Conservation (phyloP, 768 basidiomycete genomes). For the Sarcodon aspratus region DNA sequence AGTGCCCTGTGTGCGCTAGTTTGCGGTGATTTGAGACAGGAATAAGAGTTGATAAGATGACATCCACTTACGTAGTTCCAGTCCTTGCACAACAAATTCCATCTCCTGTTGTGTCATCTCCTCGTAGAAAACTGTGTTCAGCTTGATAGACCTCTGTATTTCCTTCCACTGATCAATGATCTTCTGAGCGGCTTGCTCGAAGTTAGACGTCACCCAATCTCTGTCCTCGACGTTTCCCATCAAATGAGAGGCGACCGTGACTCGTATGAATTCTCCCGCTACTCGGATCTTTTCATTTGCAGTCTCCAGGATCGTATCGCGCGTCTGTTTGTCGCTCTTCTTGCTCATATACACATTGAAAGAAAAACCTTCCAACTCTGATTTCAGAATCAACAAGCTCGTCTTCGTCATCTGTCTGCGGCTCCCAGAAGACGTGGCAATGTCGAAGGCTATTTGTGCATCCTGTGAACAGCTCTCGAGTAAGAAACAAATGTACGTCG, state of each 20-base stretch:
- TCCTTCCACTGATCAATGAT: slow-evolving; percentile 37
- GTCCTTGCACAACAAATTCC: slow-evolving; percentile 34
- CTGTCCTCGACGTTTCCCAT: slow-evolving; percentile 9
- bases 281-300: slow-evolving; percentile 9
- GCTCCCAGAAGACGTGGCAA: slow-evolving; percentile 37
- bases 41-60: neutral
- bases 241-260: neutral
- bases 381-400: slow-evolving; percentile 29
- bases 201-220: slow-evolving; percentile 35
- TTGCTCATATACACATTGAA: slow-evolving; percentile 30
- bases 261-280: slow-evolving; percentile 2
- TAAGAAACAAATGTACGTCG: slow-evolving; percentile 32
- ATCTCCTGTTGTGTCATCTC: slow-evolving; percentile 21
- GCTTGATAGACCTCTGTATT: slow-evolving; percentile 26
- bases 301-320: slow-evolving; percentile 11
- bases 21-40: neutral
- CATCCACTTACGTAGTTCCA: slow-evolving; percentile 33
- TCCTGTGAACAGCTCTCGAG: slow-evolving; percentile 35
- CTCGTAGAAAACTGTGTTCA: slow-evolving; percentile 35
- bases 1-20: slow-evolving; percentile 17
- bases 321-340: slow-evolving; percentile 9
- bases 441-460: slow-evolving; percentile 29
- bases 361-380: slow-evolving; percentile 36
- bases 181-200: slow-evolving; percentile 19
- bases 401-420: slow-evolving; percentile 35